Evolutionary conservation across 345 rosid genomes (phyloP), one percentile per base, ranked within the genome.

Genomic region (Eutrema japonicum): DNA sequence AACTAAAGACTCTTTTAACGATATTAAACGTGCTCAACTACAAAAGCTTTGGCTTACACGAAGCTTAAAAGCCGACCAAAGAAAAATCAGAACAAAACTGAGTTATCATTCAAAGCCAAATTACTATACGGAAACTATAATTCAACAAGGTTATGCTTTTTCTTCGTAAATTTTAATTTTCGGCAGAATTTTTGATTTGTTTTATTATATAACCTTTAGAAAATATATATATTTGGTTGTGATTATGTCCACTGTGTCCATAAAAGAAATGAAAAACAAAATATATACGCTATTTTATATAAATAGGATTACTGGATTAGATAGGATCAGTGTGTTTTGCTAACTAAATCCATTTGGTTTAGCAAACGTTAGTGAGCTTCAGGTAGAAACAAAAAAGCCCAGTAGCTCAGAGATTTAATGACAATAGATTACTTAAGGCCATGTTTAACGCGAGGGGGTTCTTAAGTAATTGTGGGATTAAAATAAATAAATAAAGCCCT

Each of bases 301-400:
- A n/a, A n/a, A 18, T 18, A 22, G 1, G 22, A 22, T 22, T 22
- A 22, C 22, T 22, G 37, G 37, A 6, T 35, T 16, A 16, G 0
- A 0, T 35, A 5, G 37, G 37, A 35, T 6, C 37, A 5, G 10
- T 46, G 49, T 6, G 22, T n/a, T 7, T 48, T 8, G 18, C 53
- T 48, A 48, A 48, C 3, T 26, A 16, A 57, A 64, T 45, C 69
- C 57, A 65, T 35, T 47, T 16, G 4, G 45, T 36, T 36, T 36
- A 22, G 16, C n/a, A 35, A 63, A 18, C 4, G 8, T 35, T 48
- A 22, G 3, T 64, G 69, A 56, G 56, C 16, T 16, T 16, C 16
- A 16, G 16, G 16, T 16, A 16, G 16, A 16, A 16, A 16, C 16
- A 16, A 16, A 16, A 0, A 16, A 16, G 16, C 16, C 16, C 16